phyloP scores from a whole-genome alignment of 306 rosid genomes.

The Vigna reflexopilosa region DNA sequence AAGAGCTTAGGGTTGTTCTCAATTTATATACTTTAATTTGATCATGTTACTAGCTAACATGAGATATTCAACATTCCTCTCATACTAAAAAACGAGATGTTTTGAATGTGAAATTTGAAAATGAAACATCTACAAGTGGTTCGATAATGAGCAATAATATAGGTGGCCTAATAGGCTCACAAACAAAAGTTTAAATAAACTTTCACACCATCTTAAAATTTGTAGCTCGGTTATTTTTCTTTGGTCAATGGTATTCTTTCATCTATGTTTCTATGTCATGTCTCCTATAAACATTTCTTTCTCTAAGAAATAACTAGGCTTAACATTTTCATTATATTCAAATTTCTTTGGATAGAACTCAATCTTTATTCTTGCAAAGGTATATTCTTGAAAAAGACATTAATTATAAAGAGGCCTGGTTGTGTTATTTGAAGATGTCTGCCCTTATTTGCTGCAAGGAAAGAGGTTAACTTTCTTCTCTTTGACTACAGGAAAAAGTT shows the following conservation, averaged over 20 bases:
- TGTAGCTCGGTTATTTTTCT: neutral
- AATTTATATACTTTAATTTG: no score
- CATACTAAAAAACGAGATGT: neutral
- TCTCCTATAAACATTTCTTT: neutral
- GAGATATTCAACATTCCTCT: neutral
- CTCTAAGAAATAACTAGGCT: neutral
- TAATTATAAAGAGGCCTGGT: neutral
- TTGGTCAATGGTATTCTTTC: slow-evolving; percentile 8
- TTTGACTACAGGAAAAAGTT: slow-evolving; percentile 18
- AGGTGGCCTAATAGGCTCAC: neutral
- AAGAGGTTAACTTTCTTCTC: neutral
- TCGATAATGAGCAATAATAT: neutral
- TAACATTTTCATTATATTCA: neutral
- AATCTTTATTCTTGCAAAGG: neutral
- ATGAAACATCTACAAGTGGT: neutral
- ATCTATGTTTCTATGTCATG: neutral
- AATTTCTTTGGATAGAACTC: neutral
- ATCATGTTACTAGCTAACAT: no score
- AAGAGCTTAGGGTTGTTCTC: neutral
- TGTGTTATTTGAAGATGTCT: slow-evolving; percentile 21
- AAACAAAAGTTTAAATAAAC: no score
- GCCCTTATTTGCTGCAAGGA: neutral
- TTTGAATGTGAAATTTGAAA: neutral
- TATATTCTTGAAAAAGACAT: neutral
- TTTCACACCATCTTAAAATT: neutral